Conservation (phyloP, 345 rosid species). For the Gossypium bickii region DNA sequence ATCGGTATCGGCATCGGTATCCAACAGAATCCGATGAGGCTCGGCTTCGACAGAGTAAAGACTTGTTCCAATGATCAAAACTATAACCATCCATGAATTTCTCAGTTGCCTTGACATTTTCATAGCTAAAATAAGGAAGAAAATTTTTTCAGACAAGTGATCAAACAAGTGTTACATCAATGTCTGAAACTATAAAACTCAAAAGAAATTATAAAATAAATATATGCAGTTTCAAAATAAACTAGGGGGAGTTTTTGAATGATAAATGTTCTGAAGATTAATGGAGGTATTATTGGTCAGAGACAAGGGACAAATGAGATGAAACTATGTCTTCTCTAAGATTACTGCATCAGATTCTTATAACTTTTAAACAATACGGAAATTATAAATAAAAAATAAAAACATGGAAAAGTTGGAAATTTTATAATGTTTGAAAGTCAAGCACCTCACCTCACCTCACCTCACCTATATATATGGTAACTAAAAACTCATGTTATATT, state of each 20-base stretch:
- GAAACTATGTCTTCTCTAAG: slow-evolving; percentile 6
- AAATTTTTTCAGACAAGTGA: not conserved
- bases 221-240: not conserved
- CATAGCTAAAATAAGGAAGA: not conserved
- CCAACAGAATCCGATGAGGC: slow-evolving; percentile 55
- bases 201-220: not conserved
- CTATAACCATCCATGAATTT: slow-evolving; percentile 13
- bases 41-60: slow-evolving; percentile 23
- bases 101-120: slow-evolving; percentile 28
- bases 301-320: slow-evolving; percentile 7
- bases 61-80: slow-evolving; percentile 23
- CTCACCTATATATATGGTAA: too few relatives aligned
- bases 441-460: too few relatives aligned
- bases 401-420: not conserved
- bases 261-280: not conserved
- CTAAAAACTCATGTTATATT: too few relatives aligned
- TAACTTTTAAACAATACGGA: not conserved
- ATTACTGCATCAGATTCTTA: not conserved
- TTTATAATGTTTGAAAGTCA: too few relatives aligned
- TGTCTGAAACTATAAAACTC: not conserved
- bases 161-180: slow-evolving; percentile 9
- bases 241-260: not conserved
- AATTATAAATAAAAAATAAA: not conserved
- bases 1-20: slow-evolving; percentile 84
- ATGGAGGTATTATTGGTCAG: not conserved